Base-by-base conservation (phyloP, 345 rosid genomes). In the Durio zibethinus region DNA sequence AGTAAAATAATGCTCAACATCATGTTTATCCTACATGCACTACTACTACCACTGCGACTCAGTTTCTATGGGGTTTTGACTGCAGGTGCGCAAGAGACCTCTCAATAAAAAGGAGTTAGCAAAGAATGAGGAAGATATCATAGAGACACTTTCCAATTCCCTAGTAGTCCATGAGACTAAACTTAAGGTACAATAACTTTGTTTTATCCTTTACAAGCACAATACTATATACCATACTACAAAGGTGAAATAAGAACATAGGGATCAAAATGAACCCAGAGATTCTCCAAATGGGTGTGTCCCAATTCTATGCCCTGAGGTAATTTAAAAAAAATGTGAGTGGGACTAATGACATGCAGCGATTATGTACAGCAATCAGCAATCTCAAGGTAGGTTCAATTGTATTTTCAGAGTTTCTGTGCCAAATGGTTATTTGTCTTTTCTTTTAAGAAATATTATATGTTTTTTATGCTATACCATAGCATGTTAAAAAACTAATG, bases 71-170 rank as follows among this genome's bases (percentile, higher is more conserved):
- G 40, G 16, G 35, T 53, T 80, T 79, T 52, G 6, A 54, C 42
- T 82, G 76, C 89, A 96, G 99, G 99, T 96, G 76, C 96, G 99
- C 66, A 96, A 96, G 89, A 85, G 99, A 83, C 98, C 98, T 60
- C 88, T 96, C 82, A 96, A 96, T 82, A 93, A 96, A 83, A 96
- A 96, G 83, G 99, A 96, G 83, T 83, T 92, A 16, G 85, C 98
- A 8, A 93, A 91, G 86, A 93, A 90, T 76, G 99, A 96, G 87
- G 97, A 93, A 84, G 99, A 96, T 83, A 93, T 93, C 38, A 77
- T 96, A 77, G 98, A 92, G 74, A 92, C 99, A 40, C 80, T 73
- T 82, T 86, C 85, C 75, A 96, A 93, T 79, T 77, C 93, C 25
- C 52, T 96, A 61, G 93, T 95, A 23, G 98, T 96, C 79, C 93